Evolutionary conservation across 1,139 yeast species (phyloP), one percentile per base, ranked within the genome.

Genomic region (Yamadazyma trypodendri): DNA sequence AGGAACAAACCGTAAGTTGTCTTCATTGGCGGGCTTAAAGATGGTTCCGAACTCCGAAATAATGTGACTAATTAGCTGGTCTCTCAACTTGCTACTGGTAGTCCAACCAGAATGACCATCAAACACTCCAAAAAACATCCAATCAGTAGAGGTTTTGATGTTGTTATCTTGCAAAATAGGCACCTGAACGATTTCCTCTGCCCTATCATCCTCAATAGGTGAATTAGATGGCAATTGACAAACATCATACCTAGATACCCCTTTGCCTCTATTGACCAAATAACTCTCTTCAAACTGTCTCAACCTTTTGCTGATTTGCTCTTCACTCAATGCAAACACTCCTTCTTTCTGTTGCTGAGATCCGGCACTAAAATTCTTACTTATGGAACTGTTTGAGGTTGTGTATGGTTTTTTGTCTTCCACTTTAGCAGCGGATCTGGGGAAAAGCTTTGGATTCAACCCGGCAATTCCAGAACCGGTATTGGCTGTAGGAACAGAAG

Each of bases 81-180:
- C 94, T 43, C 95, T 75, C 44, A 92, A 73, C 56, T 83, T 86
- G 24, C 88, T 78, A 43, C 94, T 81, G 1, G 98, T 94, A 43
- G 87, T 86, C 82, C 96, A 89, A 14, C 99, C 98, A 3, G 96
- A 89, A 60, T 92, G 99, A 10, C 99, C 99, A 61, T 92, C 98
- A 58, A 84, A 92, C 0, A 94, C 79, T 2, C 97, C 96, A 75
- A 95, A 94, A 55, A 92, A 88, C 78, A 86, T 84, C 86, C 97
- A 84, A 59, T 90, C 97, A 1, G 94, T 75, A 32, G 77, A 71
- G 2, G 79, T 75, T 38, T 65, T 68, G 39, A 71, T 65, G 45
- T 75, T 73, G 51, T 75, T 75, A 38, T 66, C 73, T 50, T 77
- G 79, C 41, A 74, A 63, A 28, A 81, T 69, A 3, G 95, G 95